A percentile compares a stretch with the other conserved stretches of the same genome.
These are phyloP conservation scores for Alternaria angustiovoidea DNA, from an alignment of 2,329 filamentous ascomycete genomes.

Conservation along the genomic window DNA sequence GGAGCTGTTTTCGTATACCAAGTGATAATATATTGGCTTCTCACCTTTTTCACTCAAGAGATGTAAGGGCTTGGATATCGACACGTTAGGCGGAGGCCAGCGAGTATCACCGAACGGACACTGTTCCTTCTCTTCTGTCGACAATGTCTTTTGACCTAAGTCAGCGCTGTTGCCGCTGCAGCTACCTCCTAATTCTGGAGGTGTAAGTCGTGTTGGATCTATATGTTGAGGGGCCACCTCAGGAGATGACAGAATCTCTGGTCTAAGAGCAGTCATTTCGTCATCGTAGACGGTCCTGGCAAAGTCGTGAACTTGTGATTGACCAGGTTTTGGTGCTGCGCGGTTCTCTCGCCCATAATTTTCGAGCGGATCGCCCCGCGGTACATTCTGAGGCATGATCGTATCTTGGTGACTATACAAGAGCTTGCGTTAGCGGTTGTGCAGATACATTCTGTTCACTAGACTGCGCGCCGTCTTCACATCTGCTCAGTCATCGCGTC, in stretches of 20 bases:
- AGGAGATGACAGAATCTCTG: fast-evolving
- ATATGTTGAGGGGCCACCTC: background rate
- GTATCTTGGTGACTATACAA: too few relatives aligned
- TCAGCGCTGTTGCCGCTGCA: background rate
- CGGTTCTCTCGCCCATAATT: constrained; percentile 9
- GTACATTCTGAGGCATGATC: background rate
- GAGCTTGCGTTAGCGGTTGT: background rate
- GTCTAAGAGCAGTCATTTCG: background rate
- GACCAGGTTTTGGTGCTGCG: constrained; percentile 2
- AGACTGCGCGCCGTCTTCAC: background rate
- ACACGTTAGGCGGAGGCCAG: constrained; percentile 5
- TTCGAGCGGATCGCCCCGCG: constrained; percentile 4
- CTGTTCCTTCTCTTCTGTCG: background rate
- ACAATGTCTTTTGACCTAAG: background rate
- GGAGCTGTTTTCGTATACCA: constrained; percentile 10
- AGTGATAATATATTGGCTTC: constrained; percentile 12
- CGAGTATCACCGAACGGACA: constrained; percentile 11
- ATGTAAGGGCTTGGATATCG: constrained; percentile 5
- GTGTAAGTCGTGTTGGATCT: background rate
- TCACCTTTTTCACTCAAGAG: background rate
- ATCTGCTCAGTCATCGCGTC: background rate
- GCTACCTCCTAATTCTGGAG: background rate
- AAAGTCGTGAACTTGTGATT: background rate
- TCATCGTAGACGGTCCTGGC: constrained; percentile 2
- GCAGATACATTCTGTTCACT: background rate